These are phyloP conservation scores for Zygoascus biomembranicola DNA, from an alignment of 805 yeast genomes.

Conservation along the genomic window DNA sequence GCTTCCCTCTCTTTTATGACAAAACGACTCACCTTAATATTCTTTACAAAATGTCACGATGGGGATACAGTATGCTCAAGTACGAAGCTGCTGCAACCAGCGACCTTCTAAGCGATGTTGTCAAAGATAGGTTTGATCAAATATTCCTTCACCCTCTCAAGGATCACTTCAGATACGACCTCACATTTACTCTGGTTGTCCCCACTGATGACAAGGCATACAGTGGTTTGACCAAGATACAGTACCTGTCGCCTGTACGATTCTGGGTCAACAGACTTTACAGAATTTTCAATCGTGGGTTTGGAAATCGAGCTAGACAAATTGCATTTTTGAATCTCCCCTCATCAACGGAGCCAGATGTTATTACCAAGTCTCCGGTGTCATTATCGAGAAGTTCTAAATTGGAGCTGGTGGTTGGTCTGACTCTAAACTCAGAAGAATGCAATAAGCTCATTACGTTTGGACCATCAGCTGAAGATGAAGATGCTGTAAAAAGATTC, in stretches of 20 bases:
- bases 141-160: constrained; percentile 56
- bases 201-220: constrained; percentile 44
- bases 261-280: constrained; percentile 55
- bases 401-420: constrained; percentile 39
- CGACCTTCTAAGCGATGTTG: constrained; percentile 62
- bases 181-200: constrained; percentile 40
- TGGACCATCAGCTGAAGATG: constrained; percentile 67
- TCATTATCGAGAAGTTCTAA: constrained; percentile 8
- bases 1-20: constrained; percentile 12
- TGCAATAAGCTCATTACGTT: constrained; percentile 76
- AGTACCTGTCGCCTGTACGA: constrained; percentile 61
- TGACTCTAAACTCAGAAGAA: constrained; percentile 61
- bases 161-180: constrained; percentile 55
- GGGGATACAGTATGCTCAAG: constrained; percentile 54
- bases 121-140: constrained; percentile 73
- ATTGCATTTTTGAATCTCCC: constrained; percentile 9
- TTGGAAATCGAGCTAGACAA: constrained; percentile 41
- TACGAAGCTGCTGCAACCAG: constrained; percentile 64
- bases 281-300: constrained; percentile 36
- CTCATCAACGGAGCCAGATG: neutral
- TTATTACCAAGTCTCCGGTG: constrained; percentile 1
- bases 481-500: constrained; percentile 55
- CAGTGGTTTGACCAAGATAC: constrained; percentile 63
- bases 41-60: constrained; percentile 68
- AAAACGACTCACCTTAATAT: constrained; percentile 51